Base-by-base conservation (phyloP, 257 asterid genomes). In the Scutellaria galericulata region DNA sequence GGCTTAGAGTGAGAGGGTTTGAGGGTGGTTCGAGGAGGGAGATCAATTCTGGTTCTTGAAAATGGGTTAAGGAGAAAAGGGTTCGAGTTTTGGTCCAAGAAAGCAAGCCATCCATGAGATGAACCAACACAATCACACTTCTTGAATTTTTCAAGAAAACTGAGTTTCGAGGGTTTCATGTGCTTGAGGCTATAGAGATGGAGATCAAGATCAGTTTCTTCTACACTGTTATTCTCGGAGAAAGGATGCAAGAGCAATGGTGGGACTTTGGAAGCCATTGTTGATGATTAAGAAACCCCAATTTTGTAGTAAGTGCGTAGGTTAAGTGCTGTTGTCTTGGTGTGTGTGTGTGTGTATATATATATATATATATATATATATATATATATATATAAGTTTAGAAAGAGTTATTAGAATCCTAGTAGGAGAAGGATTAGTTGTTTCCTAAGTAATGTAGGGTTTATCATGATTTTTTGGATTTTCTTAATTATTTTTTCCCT, bases 21-120 rank as follows among this genome's bases (percentile, higher is more conserved):
- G 40, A 31, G 37, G 37, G 37, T 31, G 5, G 4, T 31, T 5
- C 41, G 37, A 0, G 0, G 11, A 3, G 83, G 80, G 41, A 78
- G 82, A 2, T 8, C 2, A n/a, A 78, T 35, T 59, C 7, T 47
- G 58, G 74, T 7, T 9, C 6, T 4, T 15, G 79, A 46, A 20
- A 54, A 62, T 3, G 77, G 76, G 6, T 64, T 70, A n/a, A 60
- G 48, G 47, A 74, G 75, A 52, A 37, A 73, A 53, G 68, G 73
- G 52, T 61, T 39, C 7, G 5, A 13, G 0, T 2, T 47, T 7
- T 9, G 3, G 9, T 78, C 65, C 37, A 51, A 20, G 55, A 74
- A 39, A 20, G 60, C 73, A 0, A 69, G 39, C 70, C 79, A 74
- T 4, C 79, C 79, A 31, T 63, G 58, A 7, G 66, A 74, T 1